Evolutionary conservation across 805 yeast species (phyloP).

Genomic region (Kodamaea hsintzibuensis): DNA sequence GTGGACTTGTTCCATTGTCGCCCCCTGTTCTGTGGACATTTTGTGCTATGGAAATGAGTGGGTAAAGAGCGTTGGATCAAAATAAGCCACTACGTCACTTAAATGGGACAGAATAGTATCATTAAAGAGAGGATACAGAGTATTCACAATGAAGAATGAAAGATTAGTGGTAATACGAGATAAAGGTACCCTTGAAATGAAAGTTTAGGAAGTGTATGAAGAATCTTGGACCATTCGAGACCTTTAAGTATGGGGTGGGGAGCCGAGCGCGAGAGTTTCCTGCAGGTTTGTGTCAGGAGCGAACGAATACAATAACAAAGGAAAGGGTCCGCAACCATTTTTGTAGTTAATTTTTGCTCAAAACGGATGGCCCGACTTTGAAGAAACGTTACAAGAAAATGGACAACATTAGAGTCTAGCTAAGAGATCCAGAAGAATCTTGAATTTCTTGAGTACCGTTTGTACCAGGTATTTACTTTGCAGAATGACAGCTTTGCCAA

Average conservation of each 20-base stretch:
- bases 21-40: background rate
- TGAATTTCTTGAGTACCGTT: background rate
- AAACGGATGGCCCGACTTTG: background rate
- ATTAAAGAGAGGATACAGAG: background rate
- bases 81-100: background rate
- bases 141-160: background rate
- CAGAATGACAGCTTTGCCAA: background rate
- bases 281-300: background rate
- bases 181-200: background rate
- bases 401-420: background rate
- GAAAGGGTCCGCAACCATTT: slow-evolving; percentile 1
- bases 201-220: too few species aligned
- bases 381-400: background rate
- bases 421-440: background rate
- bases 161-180: background rate
- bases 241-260: background rate
- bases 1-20: background rate
- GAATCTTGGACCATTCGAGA: background rate
- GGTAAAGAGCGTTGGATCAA: background rate
- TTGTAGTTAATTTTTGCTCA: background rate
- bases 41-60: background rate
- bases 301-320: slow-evolving; percentile 1
- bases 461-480: too few species aligned
- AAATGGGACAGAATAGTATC: background rate
- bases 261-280: background rate